Evolutionary conservation across 768 basidiomycete species (phyloP), one percentile per base, ranked within the genome.

Genomic region (Leccinum fibrillosum): DNA sequence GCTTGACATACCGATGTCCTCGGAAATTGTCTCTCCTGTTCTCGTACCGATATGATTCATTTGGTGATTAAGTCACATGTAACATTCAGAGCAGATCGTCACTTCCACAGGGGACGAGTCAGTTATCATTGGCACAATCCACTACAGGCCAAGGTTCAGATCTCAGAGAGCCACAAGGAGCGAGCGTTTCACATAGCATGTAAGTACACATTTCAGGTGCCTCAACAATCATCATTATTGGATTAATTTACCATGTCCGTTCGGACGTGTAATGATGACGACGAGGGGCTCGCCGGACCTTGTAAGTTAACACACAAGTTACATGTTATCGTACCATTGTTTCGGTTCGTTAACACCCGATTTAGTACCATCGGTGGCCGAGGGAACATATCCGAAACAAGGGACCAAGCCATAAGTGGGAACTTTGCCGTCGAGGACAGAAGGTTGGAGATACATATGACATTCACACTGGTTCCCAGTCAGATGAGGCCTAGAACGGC

Each of bases 251-350:
- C 42, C 42, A 19, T 19, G 39, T 19, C 39, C n/a, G n/a, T 42
- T 42, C 42, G 0, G 42, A 42, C n/a, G 10, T 42, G n/a, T 42
- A 19, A 42, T 39, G 66, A 62, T 65, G 62, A 65, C 49, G 52
- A 32, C 21, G 45, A 9, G 37, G 37, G 17, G 39, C 39, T 42
- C 21, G 44, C 45, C 55, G 59, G 59, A 62, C 51, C 63, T n/a
- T 39, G 4, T 15, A 26, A 26, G 26, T 26, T 26, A 17, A 17
- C 30, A 32, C 11, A 34, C 34, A 34, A 34, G 35, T 37, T 56
- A 60, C 65, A 58, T 65, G 60, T 58, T 15, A 25, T 63, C 53
- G 49, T 67, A 61, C 68, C 68, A 25, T 44, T 62, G n/a, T 60
- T 34, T 59, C 57, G 68, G 68, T 61, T 62, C 68, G 62, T 66